Base-by-base conservation (phyloP, 257 asterid genomes). In the Pogostemon cablin region DNA sequence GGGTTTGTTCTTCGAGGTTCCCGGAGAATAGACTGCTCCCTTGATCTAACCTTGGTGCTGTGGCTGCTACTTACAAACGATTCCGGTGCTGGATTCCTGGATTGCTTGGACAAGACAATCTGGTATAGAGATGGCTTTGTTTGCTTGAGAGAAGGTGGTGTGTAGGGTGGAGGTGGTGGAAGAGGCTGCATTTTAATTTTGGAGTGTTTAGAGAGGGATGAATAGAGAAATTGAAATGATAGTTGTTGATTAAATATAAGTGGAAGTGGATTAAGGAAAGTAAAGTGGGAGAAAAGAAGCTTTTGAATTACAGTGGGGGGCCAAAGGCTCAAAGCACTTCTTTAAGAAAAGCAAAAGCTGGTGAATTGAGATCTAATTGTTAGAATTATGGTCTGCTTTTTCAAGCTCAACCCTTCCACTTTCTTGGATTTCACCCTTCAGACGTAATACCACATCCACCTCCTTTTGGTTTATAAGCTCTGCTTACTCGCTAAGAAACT, bases 401-500 rank as follows among this genome's bases (percentile, higher is more conserved):
- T 41, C 25, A 20, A 20, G 25, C 25, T 20, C 25, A 75, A 34
- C 68, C n/a, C 61, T 78, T 77, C 56, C 69, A 55, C 83, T 79
- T 80, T 73, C 60, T 81, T 68, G 63, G 67, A 38, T 55, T 80
- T 77, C 79, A 75, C 83, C 78, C 56, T 72, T 77, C 80, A 67
- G 69, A 54, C 35, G 34, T 49, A 77, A 65, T 72, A 39, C 32
- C 49, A 48, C 61, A 50, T 34, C 40, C 20, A 15, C 39, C 17
- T 35, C 20, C 54, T 73, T 73, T 69, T 71, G 71, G 44, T 65
- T 74, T 53, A 52, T 75, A 82, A 25, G 32, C 32, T 25, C 32
- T 85, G 73, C 95, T 89, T 89, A 75, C 81, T 74, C 87, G 78
- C 62, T 85, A 89, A 87, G 95, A 69, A 85, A 89, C 68, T 63